These are phyloP conservation scores for Malassezia psittaci DNA, from an alignment of 1,284 basidiomycete genomes.

Conservation along the genomic window DNA sequence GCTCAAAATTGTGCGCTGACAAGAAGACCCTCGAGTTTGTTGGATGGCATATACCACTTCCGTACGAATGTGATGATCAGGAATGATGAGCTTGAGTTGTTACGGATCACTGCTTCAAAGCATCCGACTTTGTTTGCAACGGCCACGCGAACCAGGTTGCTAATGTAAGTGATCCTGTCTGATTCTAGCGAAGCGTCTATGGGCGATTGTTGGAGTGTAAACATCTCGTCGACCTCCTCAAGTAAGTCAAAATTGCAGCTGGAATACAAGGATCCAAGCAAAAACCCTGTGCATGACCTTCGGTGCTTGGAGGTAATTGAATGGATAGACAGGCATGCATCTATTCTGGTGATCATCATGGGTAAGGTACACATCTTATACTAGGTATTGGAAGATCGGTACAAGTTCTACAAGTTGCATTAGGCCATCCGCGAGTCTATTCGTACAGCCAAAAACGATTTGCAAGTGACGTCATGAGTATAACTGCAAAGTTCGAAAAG, in stretches of 20 bases:
- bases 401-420: not conserved
- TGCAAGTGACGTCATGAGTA: not conserved
- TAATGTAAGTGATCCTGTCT: not conserved
- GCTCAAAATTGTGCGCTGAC: not conserved
- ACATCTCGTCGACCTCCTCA: slow-evolving; percentile 1
- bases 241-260: not conserved
- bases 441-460: not conserved
- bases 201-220: not conserved
- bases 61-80: not conserved
- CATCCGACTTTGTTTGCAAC: not conserved
- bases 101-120: not conserved
- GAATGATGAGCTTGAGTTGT: not conserved
- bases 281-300: slow-evolving; percentile 1
- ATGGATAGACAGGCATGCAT: too few species aligned
- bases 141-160: not conserved
- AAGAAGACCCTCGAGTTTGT: not conserved
- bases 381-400: slow-evolving; percentile 4
- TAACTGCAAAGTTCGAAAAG: not conserved
- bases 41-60: not conserved
- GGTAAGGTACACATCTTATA: too few species aligned
- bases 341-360: too few species aligned
- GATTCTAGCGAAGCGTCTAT: not conserved
- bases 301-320: slow-evolving; percentile 3
- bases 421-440: not conserved
- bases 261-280: not conserved